Percentiles rank a stretch among this genome's conserved stretches.
These are phyloP conservation scores for Parathielavia appendiculata DNA, from an alignment of 495 filamentous ascomycete genomes.

Conservation along the genomic window DNA sequence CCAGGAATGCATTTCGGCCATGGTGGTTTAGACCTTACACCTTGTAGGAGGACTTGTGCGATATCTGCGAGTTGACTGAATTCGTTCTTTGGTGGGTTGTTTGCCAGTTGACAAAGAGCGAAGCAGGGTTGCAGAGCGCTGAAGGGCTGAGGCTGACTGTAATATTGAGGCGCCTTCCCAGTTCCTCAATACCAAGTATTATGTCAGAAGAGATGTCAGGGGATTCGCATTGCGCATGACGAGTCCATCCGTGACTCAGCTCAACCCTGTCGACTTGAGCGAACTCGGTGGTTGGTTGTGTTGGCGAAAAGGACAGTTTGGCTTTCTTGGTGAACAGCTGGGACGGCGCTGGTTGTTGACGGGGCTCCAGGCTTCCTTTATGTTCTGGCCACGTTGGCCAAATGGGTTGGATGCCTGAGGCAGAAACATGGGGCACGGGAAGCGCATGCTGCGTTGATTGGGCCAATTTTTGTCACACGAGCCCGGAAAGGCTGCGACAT, in stretches of 20 bases:
- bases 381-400: constrained; percentile 33
- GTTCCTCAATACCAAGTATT: constrained; percentile 38
- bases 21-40: constrained; percentile 11
- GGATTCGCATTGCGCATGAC: constrained; percentile 27
- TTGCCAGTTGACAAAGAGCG: background rate
- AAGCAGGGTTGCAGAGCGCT: constrained; percentile 15
- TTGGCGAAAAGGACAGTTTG: constrained; percentile 31
- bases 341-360: constrained; percentile 16
- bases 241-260: constrained; percentile 25
- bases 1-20: constrained; percentile 38
- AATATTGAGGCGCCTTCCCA: constrained; percentile 43
- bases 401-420: constrained; percentile 30
- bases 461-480: constrained; percentile 14
- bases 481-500: constrained; percentile 19
- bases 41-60: constrained; percentile 37
- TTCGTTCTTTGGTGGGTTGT: background rate
- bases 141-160: constrained; percentile 1
- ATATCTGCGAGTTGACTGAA: constrained; percentile 12
- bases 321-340: constrained; percentile 17
- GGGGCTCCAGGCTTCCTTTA: constrained; percentile 31
- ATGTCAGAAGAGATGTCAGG: constrained; percentile 24
- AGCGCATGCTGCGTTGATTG: constrained; percentile 25
- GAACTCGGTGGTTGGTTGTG: constrained; percentile 23
- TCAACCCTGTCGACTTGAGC: constrained; percentile 8
- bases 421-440: constrained; percentile 6